These are phyloP conservation scores for Conticribra weissflogii DNA, from an alignment of 108 stramenopile species.

Conservation along the genomic window DNA sequence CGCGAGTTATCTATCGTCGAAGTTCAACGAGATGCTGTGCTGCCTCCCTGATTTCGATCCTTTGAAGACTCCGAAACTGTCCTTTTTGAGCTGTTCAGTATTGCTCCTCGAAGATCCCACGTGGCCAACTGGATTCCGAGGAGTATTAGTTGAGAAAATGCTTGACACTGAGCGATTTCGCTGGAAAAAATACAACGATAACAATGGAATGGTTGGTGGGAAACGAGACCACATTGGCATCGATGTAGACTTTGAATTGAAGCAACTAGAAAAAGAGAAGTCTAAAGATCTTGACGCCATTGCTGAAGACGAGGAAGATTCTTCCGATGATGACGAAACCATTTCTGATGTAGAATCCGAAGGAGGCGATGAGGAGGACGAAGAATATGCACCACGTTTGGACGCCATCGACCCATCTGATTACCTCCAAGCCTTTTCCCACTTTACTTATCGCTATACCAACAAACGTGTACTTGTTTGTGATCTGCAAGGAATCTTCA, in stretches of 20 bases:
- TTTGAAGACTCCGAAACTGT: conserved; percentile 40
- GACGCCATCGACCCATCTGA: conserved; percentile 46
- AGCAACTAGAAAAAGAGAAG: conserved; percentile 20
- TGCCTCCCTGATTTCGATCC: conserved; percentile 37
- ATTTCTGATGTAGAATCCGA: conserved; percentile 35
- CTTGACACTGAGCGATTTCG: conserved; percentile 50
- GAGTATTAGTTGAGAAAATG: conserved; percentile 64
- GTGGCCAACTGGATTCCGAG: conserved; percentile 37
- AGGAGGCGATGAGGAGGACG: not conserved
- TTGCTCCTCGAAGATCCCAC: conserved; percentile 49
- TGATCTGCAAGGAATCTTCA: conserved; percentile 67
- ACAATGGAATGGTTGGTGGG: conserved; percentile 47
- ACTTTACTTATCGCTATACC: conserved; percentile 63
- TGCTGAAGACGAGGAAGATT: conserved; percentile 47
- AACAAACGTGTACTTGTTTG: conserved; percentile 51
- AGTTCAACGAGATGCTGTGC: conserved; percentile 51
- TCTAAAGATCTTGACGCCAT: conserved; percentile 15
- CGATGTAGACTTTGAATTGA: conserved; percentile 47
- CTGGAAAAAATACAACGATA: conserved; percentile 71
- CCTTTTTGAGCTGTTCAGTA: conserved; percentile 56
- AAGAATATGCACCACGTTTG: not conserved
- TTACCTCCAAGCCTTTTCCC: conserved; percentile 57
- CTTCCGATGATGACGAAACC: conserved; percentile 45
- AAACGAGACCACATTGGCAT: conserved; percentile 24
- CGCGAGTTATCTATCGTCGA: conserved; percentile 45